Evolutionary conservation across 768 basidiomycete genomes (phyloP).

Genomic region (Kwoniella heveanensis): DNA sequence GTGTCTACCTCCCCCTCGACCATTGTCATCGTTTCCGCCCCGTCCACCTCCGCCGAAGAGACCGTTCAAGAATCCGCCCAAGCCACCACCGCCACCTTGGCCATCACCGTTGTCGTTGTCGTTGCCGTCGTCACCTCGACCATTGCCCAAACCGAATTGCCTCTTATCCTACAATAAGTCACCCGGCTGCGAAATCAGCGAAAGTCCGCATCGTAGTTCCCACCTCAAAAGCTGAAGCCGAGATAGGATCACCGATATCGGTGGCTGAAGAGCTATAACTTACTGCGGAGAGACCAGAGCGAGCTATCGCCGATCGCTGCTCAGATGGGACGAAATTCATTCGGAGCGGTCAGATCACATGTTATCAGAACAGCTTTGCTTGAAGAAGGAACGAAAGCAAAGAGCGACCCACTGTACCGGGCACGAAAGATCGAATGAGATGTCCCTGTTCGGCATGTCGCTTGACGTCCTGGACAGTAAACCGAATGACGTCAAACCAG

Average conservation of each 20-base stretch:
- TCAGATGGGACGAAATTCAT: background rate
- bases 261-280: no score
- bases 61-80: background rate
- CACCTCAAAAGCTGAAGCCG: no score
- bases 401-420: background rate
- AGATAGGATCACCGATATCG: no score
- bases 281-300: no score
- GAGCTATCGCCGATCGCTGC: no score
- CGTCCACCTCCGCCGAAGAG: background rate
- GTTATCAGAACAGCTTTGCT: no score
- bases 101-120: background rate
- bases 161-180: background rate
- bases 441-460: slow-evolving; percentile 7
- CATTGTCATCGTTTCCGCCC: slow-evolving; percentile 1
- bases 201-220: no score
- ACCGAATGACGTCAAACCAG: no score
- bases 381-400: background rate
- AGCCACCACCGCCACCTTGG: background rate
- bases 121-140: slow-evolving; percentile 3
- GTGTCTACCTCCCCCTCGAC: slow-evolving; percentile 1
- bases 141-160: background rate
- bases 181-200: no score
- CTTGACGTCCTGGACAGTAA: slow-evolving; percentile 3
- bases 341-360: no score
- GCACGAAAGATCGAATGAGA: slow-evolving; percentile 2